These are phyloP conservation scores for Blastocladiella emersonii DNA, from an alignment of 371 early-diverging fungal genomes.

Conservation along the genomic window DNA sequence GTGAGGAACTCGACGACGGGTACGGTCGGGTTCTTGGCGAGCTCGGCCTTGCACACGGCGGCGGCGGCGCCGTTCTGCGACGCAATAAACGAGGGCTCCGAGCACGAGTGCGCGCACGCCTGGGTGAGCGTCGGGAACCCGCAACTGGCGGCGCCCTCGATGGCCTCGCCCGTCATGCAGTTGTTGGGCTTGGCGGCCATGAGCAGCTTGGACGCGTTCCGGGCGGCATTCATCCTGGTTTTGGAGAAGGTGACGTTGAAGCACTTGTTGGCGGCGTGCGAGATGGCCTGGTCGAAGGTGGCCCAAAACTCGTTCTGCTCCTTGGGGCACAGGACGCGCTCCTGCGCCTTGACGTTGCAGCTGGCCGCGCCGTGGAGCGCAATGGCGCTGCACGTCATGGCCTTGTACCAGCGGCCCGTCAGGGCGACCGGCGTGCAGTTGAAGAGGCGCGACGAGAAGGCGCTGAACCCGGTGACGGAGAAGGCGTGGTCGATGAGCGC, in stretches of 20 bases:
- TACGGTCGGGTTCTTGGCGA: background rate
- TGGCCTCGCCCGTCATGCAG: too few species aligned
- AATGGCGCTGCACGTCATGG: background rate
- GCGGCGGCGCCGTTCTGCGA: background rate
- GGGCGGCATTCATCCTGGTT: too few species aligned
- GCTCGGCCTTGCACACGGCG: background rate
- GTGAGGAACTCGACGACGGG: constrained; percentile 3
- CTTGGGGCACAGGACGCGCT: background rate
- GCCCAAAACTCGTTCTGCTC: background rate
- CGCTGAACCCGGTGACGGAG: too few species aligned
- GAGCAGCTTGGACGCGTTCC: too few species aligned
- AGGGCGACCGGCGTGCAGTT: background rate
- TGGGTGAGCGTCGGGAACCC: background rate
- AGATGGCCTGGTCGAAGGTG: background rate
- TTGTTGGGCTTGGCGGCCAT: too few species aligned
- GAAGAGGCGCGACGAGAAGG: background rate
- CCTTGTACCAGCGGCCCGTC: background rate
- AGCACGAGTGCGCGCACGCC: background rate
- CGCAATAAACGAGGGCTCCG: background rate
- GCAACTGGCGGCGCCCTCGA: background rate
- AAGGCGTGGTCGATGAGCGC: too few species aligned
- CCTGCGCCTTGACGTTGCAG: too few species aligned
- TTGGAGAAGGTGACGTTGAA: too few species aligned
- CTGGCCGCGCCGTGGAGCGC: too few species aligned
- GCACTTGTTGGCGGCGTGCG: background rate